Base-by-base conservation (phyloP, 352 stramenopile genomes). In the Pythium folliculosum region DNA sequence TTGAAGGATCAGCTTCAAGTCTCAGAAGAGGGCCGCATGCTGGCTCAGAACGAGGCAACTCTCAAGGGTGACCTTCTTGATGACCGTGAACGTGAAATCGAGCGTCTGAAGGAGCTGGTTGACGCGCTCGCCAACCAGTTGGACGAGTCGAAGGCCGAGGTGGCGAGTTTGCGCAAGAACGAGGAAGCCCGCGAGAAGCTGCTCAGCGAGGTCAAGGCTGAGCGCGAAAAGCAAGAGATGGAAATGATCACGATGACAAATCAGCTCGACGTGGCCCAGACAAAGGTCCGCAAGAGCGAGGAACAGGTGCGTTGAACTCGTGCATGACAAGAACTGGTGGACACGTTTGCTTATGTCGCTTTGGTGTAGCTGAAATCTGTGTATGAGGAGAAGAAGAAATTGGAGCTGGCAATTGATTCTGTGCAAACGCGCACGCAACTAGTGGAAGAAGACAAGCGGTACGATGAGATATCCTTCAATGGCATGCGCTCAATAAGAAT, bases 401-500 rank as follows among this genome's bases (percentile, higher is more conserved):
- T 68, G 12, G 45, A 68, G 37, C 22, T 65, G 35, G 63, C 51
- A 12, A 38, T 74, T 7, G 68, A 74, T 21, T 63, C 68, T 3
- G 68, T 47, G 3, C 61, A 70, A 25, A 61, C 63, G 4, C 61
- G 68, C 1, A 45, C 53, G 1, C 44, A 62, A 12, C 44, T 65
- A 25, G 44, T 64, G 10, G 68, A 74, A 63, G 68, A 70, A 67
- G 56, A 52, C 21, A 66, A 74, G 47, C 48, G 68, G 63, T 73
- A 43, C 9, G 9, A 21, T 21, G 17, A 21, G 14, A 47, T 47
- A 13, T 8, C 14, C 3, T 13, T 1, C 12, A 3, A 40, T 7
- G 8, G 35, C 1, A 16, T 40, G 8, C 3, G 27, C 27, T 32
- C 5, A 32, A 32, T 40, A 40, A 3, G 35, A 13, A 32, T 32